Conservation (phyloP, 129 eudicot genomes). For the Pulicaria dysenterica region DNA sequence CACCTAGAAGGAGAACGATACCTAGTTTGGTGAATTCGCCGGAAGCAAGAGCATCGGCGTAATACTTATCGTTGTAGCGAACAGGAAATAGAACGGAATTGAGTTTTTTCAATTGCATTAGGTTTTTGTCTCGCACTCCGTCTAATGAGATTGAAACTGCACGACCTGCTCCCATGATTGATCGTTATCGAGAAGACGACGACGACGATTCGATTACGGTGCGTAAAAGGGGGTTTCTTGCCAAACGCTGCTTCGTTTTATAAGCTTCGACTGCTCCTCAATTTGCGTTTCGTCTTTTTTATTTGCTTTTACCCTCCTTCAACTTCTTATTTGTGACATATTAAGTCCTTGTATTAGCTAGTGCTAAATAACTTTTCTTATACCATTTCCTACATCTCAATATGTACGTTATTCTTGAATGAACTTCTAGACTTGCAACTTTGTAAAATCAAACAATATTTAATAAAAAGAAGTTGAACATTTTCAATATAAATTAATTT, state of each 20-base stretch:
- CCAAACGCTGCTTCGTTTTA: not conserved
- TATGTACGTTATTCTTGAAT: too few relatives aligned
- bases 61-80: constrained; percentile 90
- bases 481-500: too few relatives aligned
- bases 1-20: not conserved
- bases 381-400: too few relatives aligned
- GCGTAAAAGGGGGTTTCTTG: constrained; percentile 11
- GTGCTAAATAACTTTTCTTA: not conserved
- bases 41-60: constrained; percentile 88
- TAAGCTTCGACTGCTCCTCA: constrained; percentile 1
- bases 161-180: constrained; percentile 72
- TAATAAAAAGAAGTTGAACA: too few relatives aligned
- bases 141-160: constrained; percentile 75
- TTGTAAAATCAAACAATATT: too few relatives aligned
- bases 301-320: constrained; percentile 5
- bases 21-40: constrained; percentile 90
- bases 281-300: not conserved
- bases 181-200: constrained; percentile 12
- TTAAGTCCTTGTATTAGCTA: not conserved
- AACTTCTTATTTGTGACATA: not conserved
- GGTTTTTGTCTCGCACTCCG: constrained; percentile 82
- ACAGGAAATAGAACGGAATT: constrained; percentile 91
- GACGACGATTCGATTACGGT: constrained; percentile 27
- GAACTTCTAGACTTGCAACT: too few relatives aligned
- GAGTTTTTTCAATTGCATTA: constrained; percentile 97